A percentile compares a stretch with the other conserved stretches of the same genome.
These are phyloP conservation scores for Mycena metata DNA, from an alignment of 768 basidiomycete genomes.

Conservation along the genomic window DNA sequence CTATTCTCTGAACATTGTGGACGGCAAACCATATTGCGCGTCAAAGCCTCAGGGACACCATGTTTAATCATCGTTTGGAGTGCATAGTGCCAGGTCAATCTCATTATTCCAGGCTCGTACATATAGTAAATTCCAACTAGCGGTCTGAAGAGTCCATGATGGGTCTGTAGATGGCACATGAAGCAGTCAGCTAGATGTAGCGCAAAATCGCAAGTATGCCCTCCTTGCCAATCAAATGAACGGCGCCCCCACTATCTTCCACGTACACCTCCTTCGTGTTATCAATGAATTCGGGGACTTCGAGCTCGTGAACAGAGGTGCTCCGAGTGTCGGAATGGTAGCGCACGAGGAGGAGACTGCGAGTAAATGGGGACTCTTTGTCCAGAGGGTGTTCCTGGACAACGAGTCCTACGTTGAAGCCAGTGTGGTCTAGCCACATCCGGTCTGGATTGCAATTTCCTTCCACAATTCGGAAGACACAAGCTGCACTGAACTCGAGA, in stretches of 20 bases:
- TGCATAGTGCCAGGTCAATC: too few species aligned
- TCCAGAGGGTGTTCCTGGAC: too few species aligned
- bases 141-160: too few species aligned
- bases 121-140: too few species aligned
- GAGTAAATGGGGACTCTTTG: neutral
- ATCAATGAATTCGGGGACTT: constrained; percentile 12
- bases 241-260: constrained; percentile 30
- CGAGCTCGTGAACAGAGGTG: constrained; percentile 23
- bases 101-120: too few species aligned
- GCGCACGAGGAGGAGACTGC: constrained; percentile 24
- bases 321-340: constrained; percentile 26
- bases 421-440: constrained; percentile 34
- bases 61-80: too few species aligned
- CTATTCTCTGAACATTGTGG: too few species aligned
- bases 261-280: constrained; percentile 11
- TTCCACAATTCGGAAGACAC: neutral
- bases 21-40: too few species aligned
- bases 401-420: constrained; percentile 18
- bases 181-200: constrained; percentile 24
- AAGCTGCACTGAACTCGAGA: constrained; percentile 12
- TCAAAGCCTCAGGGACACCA: too few species aligned
- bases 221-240: constrained; percentile 9
- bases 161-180: too few species aligned
- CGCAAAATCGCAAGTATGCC: constrained; percentile 15
- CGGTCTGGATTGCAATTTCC: too few species aligned